phyloP scores from a whole-genome alignment of 768 basidiomycete genomes.

The Mycena vitilis region DNA sequence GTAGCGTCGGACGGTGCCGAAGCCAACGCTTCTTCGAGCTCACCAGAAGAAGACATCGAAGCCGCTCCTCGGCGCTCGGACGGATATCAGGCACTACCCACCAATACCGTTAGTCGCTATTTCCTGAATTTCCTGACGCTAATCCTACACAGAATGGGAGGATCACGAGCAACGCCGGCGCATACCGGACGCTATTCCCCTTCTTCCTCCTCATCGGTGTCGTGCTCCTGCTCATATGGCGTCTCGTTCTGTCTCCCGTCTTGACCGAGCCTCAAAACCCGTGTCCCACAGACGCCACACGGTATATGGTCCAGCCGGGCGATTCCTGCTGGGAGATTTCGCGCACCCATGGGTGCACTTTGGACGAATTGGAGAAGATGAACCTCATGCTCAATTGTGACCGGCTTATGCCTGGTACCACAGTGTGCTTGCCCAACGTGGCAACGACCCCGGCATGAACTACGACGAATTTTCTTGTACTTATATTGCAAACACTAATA shows the following conservation, averaged over 20 bases:
- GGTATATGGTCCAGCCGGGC: slow-evolving; percentile 65
- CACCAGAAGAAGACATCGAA: slow-evolving; percentile 60
- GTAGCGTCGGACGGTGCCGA: slow-evolving; percentile 33
- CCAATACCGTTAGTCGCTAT: slow-evolving; percentile 58
- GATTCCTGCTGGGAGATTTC: slow-evolving; percentile 78
- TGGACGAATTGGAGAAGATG: slow-evolving; percentile 63
- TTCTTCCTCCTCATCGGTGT: slow-evolving; percentile 79
- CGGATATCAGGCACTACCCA: slow-evolving; percentile 66
- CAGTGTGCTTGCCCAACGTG: slow-evolving; percentile 65
- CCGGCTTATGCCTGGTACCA: slow-evolving; percentile 68
- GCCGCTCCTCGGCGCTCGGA: slow-evolving; percentile 64
- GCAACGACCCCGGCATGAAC: too few species aligned
- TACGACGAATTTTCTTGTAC: too few species aligned
- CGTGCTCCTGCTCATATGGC: slow-evolving; percentile 72
- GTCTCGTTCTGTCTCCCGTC: slow-evolving; percentile 60
- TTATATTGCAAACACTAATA: too few species aligned
- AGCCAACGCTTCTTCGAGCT: slow-evolving; percentile 22
- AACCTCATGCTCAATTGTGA: slow-evolving; percentile 68
- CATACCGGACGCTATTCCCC: slow-evolving; percentile 74
- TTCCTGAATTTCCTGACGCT: background rate
- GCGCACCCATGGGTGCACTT: slow-evolving; percentile 56
- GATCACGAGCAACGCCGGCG: slow-evolving; percentile 49
- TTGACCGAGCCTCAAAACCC: slow-evolving; percentile 48
- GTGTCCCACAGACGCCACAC: slow-evolving; percentile 55
- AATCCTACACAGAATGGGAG: slow-evolving; percentile 39